These are phyloP conservation scores for Starmerella asiatica DNA, from an alignment of 805 yeast species.

Conservation along the genomic window DNA sequence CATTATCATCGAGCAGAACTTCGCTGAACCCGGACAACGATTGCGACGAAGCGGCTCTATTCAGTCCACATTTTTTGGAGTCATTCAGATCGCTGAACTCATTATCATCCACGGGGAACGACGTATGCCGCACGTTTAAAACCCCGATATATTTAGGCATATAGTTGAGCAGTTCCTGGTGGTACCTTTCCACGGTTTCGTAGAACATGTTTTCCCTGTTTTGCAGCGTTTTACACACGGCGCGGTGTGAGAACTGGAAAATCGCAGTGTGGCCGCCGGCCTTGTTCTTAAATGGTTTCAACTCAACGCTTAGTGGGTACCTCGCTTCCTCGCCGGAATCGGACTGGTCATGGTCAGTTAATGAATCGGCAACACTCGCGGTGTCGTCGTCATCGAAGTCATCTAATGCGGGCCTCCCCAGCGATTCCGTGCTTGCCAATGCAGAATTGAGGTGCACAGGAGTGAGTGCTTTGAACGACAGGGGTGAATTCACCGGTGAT, in stretches of 20 bases:
- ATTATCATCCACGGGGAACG: constrained; percentile 9
- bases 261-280: constrained; percentile 99
- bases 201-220: constrained; percentile 86
- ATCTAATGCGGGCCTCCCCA: neutral
- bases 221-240: constrained; percentile 86
- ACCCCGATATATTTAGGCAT: constrained; percentile 96
- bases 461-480: neutral
- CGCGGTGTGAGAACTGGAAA: constrained; percentile 76
- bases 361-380: constrained; percentile 2
- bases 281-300: constrained; percentile 80
- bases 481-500: neutral
- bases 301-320: constrained; percentile 58
- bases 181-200: constrained; percentile 69
- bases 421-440: no score
- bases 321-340: constrained; percentile 15
- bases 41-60: constrained; percentile 31
- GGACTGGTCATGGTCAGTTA: constrained; percentile 10
- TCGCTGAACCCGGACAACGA: constrained; percentile 30
- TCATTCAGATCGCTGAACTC: neutral
- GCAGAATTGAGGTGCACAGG: no score
- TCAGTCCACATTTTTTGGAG: neutral
- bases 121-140: constrained; percentile 69
- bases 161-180: constrained; percentile 61
- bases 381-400: constrained; percentile 6
- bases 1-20: constrained; percentile 83